Evolutionary conservation across 768 basidiomycete species (phyloP), one percentile per base, ranked within the genome.

Genomic region (Floccularia luteovirens): DNA sequence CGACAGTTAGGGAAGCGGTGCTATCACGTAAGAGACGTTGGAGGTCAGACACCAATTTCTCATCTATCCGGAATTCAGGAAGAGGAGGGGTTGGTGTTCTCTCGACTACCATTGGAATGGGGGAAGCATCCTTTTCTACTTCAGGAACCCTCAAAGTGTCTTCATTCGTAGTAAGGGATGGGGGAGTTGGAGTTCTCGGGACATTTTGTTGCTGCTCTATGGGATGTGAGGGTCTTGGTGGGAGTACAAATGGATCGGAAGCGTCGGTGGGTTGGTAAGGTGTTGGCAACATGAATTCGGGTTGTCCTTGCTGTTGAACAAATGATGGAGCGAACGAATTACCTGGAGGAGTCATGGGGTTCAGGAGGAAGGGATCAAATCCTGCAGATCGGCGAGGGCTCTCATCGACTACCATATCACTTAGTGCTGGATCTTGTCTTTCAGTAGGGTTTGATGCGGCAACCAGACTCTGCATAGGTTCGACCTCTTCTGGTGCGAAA

Each of bases 11-110:
- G 0, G 53, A 55, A 4, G 44, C 55, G 1, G 94, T 96, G 32
- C 55, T 55, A 13, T 72, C 63, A 24, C 61, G 61, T 20, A 97
- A 56, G 32, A 66, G 58, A 2, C 55, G 32, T 41, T 64, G 59
- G 0, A 98, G 70, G 7, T 69, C 52, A 0, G 49, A 50, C 19
- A 94, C 48, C 7, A 67, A 53, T 2, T 44, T 53, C 17, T 74
- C 63, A 35, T 86, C 69, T 11, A 94, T 52, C 30, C 75, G 57
- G 59, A 99, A 96, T 28, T 84, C 79, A 1, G 90, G 90, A 2
- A 81, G 66, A 1, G 86, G 85, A 0, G 87, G 86, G 0, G 83
- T 78, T 0, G 82, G 83, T 10, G 72, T 62, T 35, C 76, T 70
- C 41, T 78, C 78, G 32, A 79, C 59, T 24, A 77, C 66, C 66